phyloP scores from a whole-genome alignment of 2,329 filamentous ascomycete genomes.

The Phialophora expanda region DNA sequence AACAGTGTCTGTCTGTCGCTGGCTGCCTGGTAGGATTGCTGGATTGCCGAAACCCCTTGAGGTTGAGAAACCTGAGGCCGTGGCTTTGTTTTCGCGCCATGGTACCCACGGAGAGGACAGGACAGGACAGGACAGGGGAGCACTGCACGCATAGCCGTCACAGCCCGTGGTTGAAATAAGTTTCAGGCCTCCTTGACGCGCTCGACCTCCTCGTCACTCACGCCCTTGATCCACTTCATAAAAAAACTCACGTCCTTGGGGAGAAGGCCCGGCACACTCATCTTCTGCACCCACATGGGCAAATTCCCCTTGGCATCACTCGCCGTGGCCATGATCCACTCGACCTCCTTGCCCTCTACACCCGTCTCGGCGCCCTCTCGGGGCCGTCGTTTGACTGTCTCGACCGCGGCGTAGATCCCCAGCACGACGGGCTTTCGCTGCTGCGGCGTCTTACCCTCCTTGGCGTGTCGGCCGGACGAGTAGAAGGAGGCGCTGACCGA shows the following conservation, averaged over 20 bases:
- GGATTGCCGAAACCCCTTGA: too few relatives aligned
- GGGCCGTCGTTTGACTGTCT: constrained; percentile 29
- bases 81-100: too few relatives aligned
- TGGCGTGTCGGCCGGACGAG: constrained; percentile 39
- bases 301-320: constrained; percentile 71
- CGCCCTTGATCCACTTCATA: constrained; percentile 66
- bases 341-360: constrained; percentile 63
- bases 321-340: constrained; percentile 80
- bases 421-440: constrained; percentile 40
- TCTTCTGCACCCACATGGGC: constrained; percentile 69
- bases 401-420: constrained; percentile 39
- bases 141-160: too few relatives aligned
- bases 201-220: constrained; percentile 31
- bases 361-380: constrained; percentile 28
- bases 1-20: too few relatives aligned
- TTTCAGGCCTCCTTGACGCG: constrained; percentile 1
- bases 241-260: constrained; percentile 75
- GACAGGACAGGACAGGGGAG: too few relatives aligned
- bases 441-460: constrained; percentile 37
- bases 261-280: constrained; percentile 66
- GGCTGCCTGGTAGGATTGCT: too few relatives aligned
- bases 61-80: too few relatives aligned
- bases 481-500: constrained; percentile 39
- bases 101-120: too few relatives aligned
- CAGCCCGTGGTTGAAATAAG: not conserved